Conservation (phyloP, 176 grass and related monocot genomes). For the bread wheat (Triticum aestivum) region IWGSC_CS_RefSeq_v2.1 NC_057798.1:567204195-567204694, state of each 20-base stretch:
- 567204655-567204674: constrained; percentile 76
- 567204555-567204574: constrained; percentile 1
- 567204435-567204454: constrained; percentile 47
- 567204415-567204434: background rate
- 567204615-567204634: constrained; percentile 54
- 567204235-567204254: background rate
- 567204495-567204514: constrained; percentile 88
- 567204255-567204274: background rate
- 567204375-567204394: background rate
- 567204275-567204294: background rate
- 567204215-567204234: background rate
- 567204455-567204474: constrained; percentile 77
- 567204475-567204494: constrained; percentile 64
- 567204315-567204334: background rate
- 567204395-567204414: background rate
- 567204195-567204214: background rate
- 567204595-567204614: background rate
- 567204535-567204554: constrained; percentile 69
- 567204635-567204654: constrained; percentile 98
- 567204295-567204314: background rate
- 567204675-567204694: constrained; percentile 77
- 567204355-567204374: background rate
- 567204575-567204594: background rate
- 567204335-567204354: background rate
- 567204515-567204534: constrained; percentile 87